Percentiles rank a stretch among this genome's conserved stretches.
phyloP scores from a whole-genome alignment of 805 yeast species.

The Candida koratica region DNA sequence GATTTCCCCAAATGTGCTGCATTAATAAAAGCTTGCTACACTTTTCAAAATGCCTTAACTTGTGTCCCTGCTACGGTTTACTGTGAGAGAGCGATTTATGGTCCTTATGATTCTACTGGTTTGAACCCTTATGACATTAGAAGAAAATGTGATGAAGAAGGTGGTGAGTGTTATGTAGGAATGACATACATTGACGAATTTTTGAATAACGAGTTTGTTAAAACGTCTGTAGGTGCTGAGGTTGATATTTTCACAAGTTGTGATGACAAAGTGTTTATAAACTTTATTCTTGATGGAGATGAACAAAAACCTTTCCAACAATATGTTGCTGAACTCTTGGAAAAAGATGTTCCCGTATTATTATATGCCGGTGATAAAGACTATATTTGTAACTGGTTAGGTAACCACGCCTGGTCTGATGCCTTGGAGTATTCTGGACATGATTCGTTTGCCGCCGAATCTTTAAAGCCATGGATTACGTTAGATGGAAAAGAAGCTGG shows the following conservation, averaged over 20 bases:
- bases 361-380: constrained; percentile 46
- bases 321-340: constrained; percentile 45
- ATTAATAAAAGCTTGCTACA: constrained; percentile 30
- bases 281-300: constrained; percentile 58
- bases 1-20: constrained; percentile 33
- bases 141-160: constrained; percentile 44
- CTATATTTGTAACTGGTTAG: constrained; percentile 45
- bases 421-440: constrained; percentile 24
- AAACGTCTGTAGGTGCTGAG: constrained; percentile 55
- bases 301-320: constrained; percentile 69
- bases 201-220: constrained; percentile 52
- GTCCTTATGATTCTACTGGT: constrained; percentile 44
- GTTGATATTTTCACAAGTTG: constrained; percentile 45
- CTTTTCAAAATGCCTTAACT: constrained; percentile 28
- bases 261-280: constrained; percentile 47
- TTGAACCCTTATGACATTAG: constrained; percentile 65
- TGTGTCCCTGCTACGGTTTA: constrained; percentile 39
- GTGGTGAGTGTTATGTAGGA: constrained; percentile 50
- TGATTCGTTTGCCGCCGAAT: constrained; percentile 17
- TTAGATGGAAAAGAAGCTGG: constrained; percentile 51
- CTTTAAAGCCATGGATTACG: constrained; percentile 38
- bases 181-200: constrained; percentile 48
- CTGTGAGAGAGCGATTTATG: constrained; percentile 26
- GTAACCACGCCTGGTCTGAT: constrained; percentile 41
- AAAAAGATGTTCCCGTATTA: constrained; percentile 37